Evolutionary conservation across 306 rosid genomes (phyloP), one percentile per base, ranked within the genome.

Genomic region (Rosa persica): DNA sequence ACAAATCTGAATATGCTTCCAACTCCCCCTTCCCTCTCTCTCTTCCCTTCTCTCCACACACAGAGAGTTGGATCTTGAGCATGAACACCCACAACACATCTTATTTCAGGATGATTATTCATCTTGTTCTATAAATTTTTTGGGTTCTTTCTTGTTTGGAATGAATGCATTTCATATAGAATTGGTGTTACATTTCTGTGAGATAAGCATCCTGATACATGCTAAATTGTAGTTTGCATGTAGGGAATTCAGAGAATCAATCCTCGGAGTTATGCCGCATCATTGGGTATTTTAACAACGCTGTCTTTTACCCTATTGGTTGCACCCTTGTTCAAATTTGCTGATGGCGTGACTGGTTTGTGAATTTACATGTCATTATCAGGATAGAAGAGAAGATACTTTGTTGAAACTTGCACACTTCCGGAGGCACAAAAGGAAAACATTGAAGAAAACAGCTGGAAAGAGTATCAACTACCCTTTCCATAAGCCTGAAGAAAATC

Each of bases 301-400:
- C 34, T 40, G 12, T 20, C 22, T 9, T 36, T 52, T 12, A 48
- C 61, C 17, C 25, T 3, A 1, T 39, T 57, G 61, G 22, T 73
- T 74, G 60, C 27, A 36, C 38, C 38, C 60, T 20, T 47, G 4
- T 47, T 36, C 61, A 44, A 40, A 54, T 80, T 78, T 74, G 46
- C 30, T 36, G 76, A 44, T 43, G 52, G 25, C 6, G n/a, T 39
- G 64, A 51, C 36, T n/a, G 38, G 69, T 77, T 58, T 54, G 79
- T 81, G 76, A 42, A 73, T 67, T 62, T 72, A 66, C 70, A 67
- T 69, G 17, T 67, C 40, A 83, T 81, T 83, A 62, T 55, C 94
- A 96, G 99, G 99, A 90, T 81, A 90, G 97, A 85, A 90, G 99
- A 89, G 99, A 96, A 85, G 99, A 96, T 85, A 93, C 98, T 34